Conservation (phyloP, 441 rosid species). For the California macrophylla region DNA sequence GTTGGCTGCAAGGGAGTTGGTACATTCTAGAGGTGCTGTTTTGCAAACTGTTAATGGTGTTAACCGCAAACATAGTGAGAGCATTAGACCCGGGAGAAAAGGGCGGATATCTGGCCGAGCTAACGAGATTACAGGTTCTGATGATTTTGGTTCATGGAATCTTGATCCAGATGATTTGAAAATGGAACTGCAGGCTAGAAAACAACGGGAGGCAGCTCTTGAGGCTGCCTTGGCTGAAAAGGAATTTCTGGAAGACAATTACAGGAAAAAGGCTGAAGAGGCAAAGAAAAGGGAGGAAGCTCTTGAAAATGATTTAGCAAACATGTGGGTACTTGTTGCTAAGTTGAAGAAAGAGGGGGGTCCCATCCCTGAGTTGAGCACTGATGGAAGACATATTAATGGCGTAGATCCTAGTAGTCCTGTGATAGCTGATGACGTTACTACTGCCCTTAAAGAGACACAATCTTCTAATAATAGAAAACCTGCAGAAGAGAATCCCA, state of each 20-base stretch:
- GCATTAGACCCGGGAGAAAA: slow-evolving; percentile 56
- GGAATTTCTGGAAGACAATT: slow-evolving; percentile 64
- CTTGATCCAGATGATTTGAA: slow-evolving; percentile 69
- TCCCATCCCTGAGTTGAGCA: slow-evolving; percentile 35
- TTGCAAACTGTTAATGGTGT: slow-evolving; percentile 40
- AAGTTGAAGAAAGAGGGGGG: slow-evolving; percentile 81
- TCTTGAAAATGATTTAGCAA: slow-evolving; percentile 87
- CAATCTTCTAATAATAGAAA: slow-evolving; percentile 37
- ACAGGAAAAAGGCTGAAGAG: slow-evolving; percentile 67
- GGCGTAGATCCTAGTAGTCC: slow-evolving; percentile 25
- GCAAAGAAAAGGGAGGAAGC: slow-evolving; percentile 81
- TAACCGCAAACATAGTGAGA: slow-evolving; percentile 48
- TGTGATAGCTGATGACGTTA: slow-evolving; percentile 30
- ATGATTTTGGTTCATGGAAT: slow-evolving; percentile 68
- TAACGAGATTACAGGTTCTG: slow-evolving; percentile 40
- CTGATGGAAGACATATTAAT: slow-evolving; percentile 30
- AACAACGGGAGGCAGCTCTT: slow-evolving; percentile 78
- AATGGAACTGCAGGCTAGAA: slow-evolving; percentile 80
- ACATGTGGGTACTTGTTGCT: slow-evolving; percentile 99
- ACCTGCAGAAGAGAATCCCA: slow-evolving; percentile 43
- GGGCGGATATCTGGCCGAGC: slow-evolving; percentile 61
- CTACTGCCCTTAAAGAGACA: slow-evolving; percentile 34
- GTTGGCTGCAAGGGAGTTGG: slow-evolving; percentile 52
- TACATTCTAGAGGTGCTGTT: slow-evolving; percentile 43
- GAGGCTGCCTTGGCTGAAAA: slow-evolving; percentile 84